Evolutionary conservation across 768 basidiomycete species (phyloP).

Genomic region (Trametes cubensis): DNA sequence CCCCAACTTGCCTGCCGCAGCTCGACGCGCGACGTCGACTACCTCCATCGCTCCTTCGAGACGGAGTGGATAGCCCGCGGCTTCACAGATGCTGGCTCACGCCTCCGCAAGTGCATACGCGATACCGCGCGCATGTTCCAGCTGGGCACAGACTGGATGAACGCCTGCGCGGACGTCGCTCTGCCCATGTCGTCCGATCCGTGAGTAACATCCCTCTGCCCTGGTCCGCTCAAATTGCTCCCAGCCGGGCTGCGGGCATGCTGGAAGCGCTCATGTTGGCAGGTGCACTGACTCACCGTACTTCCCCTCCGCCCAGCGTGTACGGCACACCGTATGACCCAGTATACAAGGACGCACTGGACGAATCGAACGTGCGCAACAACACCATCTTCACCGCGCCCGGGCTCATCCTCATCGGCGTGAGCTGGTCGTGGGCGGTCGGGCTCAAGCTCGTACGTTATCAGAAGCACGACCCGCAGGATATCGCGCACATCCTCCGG

Average conservation of each 20-base stretch:
- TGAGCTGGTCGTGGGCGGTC: constrained; percentile 72
- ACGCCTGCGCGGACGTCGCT: constrained; percentile 71
- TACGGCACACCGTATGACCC: constrained; percentile 51
- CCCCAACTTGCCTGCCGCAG: constrained; percentile 43
- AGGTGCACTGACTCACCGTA: constrained; percentile 1
- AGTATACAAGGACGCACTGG: constrained; percentile 56
- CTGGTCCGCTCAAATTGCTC: not conserved
- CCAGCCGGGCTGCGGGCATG: not conserved
- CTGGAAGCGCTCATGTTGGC: not conserved
- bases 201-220: constrained; percentile 49
- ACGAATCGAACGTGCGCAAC: constrained; percentile 50
- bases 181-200: constrained; percentile 55
- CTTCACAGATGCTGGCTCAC: constrained; percentile 52
- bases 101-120: constrained; percentile 58
- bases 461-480: constrained; percentile 59
- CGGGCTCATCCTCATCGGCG: constrained; percentile 59
- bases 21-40: constrained; percentile 69
- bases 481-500: constrained; percentile 69
- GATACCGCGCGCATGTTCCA: constrained; percentile 53
- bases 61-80: constrained; percentile 54
- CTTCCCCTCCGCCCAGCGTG: constrained; percentile 18
- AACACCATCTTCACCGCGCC: constrained; percentile 61
- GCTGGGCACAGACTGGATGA: constrained; percentile 76
- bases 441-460: constrained; percentile 75
- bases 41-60: constrained; percentile 62